Percentiles rank a stretch among this genome's conserved stretches.
Conservation (phyloP, 2,329 filamentous ascomycete species). For the Mollisiaceae sp. region DNA sequence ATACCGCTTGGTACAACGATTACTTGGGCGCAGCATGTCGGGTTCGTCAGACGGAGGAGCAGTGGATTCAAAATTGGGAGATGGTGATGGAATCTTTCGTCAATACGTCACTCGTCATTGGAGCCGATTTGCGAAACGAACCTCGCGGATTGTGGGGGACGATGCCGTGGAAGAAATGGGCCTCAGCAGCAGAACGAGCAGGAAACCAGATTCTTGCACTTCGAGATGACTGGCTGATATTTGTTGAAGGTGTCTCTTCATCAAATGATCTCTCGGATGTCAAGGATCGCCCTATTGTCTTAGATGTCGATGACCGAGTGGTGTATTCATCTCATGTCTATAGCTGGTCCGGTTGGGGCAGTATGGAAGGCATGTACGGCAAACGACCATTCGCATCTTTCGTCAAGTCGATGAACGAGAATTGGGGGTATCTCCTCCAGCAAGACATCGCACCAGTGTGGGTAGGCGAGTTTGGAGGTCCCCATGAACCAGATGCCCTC, state of each 20-base stretch:
- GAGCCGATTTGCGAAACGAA: conserved; percentile 71
- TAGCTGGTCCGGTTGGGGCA: conserved; percentile 73
- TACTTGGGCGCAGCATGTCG: conserved; percentile 63
- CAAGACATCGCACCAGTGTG: conserved; percentile 65
- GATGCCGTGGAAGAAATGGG: conserved; percentile 70
- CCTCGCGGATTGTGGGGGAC: conserved; percentile 72
- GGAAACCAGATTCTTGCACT: conserved; percentile 64
- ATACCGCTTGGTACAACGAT: conserved; percentile 70
- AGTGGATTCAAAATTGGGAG: conserved; percentile 72
- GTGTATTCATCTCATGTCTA: conserved; percentile 75
- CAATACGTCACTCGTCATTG: conserved; percentile 66
- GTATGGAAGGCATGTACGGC: conserved; percentile 61
- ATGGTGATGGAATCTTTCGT: conserved; percentile 64
- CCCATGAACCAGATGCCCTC: conserved; percentile 51
- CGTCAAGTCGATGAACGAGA: conserved; percentile 63
- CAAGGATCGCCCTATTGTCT: conserved; percentile 57
- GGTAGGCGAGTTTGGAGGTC: conserved; percentile 71
- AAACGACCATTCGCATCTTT: conserved; percentile 68
- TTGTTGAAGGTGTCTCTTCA: conserved; percentile 71
- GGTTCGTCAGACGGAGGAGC: conserved; percentile 65
- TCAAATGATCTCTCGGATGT: conserved; percentile 68
- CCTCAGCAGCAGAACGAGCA: conserved; percentile 65
- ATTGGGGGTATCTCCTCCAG: conserved; percentile 70
- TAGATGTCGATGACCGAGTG: conserved; percentile 59
- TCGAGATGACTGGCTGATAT: conserved; percentile 67